Conservation (phyloP, 371 early-diverging fungal species). For the Coemansia sp. region DNA sequence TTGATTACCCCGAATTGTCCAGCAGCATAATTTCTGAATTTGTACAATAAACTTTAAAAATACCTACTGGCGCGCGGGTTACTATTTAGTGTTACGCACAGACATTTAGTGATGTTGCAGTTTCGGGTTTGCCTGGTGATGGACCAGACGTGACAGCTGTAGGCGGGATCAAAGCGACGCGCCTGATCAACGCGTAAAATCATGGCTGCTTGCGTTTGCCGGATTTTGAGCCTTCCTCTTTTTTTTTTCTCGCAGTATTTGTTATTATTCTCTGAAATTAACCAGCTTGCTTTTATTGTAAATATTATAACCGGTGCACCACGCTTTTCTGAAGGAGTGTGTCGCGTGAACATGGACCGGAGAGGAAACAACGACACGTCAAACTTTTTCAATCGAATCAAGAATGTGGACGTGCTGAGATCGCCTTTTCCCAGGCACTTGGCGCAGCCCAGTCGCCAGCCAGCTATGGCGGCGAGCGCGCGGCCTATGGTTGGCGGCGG, state of each 20-base stretch:
- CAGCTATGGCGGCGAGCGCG: constrained; percentile 9
- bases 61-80: neutral
- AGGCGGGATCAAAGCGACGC: neutral
- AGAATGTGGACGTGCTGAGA: constrained; percentile 27
- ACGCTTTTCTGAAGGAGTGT: neutral
- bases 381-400: constrained; percentile 39
- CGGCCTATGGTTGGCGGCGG: constrained; percentile 10
- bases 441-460: constrained; percentile 4
- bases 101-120: no score
- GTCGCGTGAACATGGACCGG: constrained; percentile 17
- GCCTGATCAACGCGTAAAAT: neutral
- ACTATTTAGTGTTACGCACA: no score
- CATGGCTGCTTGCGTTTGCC: neutral
- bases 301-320: neutral
- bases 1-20: constrained; percentile 31
- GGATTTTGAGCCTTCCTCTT: neutral
- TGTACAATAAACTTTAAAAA: constrained; percentile 7
- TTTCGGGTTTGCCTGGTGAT: no score
- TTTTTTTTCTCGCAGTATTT: neutral
- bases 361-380: constrained; percentile 14
- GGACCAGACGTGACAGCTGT: neutral
- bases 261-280: neutral
- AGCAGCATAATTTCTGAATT: constrained; percentile 47
- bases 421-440: constrained; percentile 41
- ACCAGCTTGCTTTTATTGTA: neutral